These are phyloP conservation scores for Phaeotremella fagi DNA, from an alignment of 768 basidiomycete genomes.

Conservation along the genomic window DNA sequence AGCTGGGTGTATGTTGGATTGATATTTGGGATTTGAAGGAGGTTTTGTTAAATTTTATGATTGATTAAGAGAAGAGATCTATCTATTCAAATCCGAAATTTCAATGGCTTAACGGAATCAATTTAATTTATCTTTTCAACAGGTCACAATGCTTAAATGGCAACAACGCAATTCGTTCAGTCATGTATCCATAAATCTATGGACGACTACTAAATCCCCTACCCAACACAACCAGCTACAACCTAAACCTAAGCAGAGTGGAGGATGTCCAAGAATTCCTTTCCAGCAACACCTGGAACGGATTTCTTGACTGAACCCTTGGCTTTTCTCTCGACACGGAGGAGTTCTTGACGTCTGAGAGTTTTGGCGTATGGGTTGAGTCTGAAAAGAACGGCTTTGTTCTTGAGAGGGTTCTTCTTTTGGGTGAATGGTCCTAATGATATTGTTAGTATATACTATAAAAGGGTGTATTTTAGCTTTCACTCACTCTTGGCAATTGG, in stretches of 20 bases:
- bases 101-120: slow-evolving; percentile 5
- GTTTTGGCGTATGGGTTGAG: slow-evolving; percentile 99
- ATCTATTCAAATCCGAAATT: too few relatives aligned
- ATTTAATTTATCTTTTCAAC: neutral
- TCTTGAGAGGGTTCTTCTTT: slow-evolving; percentile 96
- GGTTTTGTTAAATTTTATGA: too few relatives aligned
- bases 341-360: slow-evolving; percentile 75
- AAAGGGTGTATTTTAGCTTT: neutral
- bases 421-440: slow-evolving; percentile 73
- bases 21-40: neutral
- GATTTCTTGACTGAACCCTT: slow-evolving; percentile 55
- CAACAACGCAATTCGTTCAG: neutral
- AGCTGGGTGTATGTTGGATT: neutral
- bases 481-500: slow-evolving; percentile 70
- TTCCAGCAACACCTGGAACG: slow-evolving; percentile 64
- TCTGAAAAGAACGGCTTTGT: slow-evolving; percentile 91
- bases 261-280: slow-evolving; percentile 77
- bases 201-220: neutral
- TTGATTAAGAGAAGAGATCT: too few relatives aligned
- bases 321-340: slow-evolving; percentile 42
- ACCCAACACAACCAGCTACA: neutral
- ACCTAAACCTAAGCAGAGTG: slow-evolving; percentile 62
- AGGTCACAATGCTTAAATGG: too few relatives aligned
- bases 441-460: neutral
- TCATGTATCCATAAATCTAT: neutral